Conservation (phyloP, 352 stramenopile genomes). For the Pythium phragmiticola region DNA sequence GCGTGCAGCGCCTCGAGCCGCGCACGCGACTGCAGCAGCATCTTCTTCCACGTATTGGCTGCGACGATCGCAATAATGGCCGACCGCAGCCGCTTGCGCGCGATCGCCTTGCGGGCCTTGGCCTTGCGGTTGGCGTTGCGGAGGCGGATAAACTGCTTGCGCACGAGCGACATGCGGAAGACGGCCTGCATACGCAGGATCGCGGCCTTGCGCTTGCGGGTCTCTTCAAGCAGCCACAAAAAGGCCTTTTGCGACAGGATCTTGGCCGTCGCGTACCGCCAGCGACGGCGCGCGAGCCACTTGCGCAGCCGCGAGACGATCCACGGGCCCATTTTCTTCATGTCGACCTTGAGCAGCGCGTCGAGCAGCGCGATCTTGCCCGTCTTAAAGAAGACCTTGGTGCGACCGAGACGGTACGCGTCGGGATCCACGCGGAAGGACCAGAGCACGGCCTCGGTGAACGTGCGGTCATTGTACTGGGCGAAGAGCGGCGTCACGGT, state of each 20-base stretch:
- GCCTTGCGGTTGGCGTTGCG: slow-evolving; percentile 70
- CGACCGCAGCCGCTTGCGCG: slow-evolving; percentile 69
- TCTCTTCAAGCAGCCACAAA: slow-evolving; percentile 77
- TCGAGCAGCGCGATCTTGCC: slow-evolving; percentile 78
- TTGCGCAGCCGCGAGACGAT: slow-evolving; percentile 68
- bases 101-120: slow-evolving; percentile 60
- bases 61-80: slow-evolving; percentile 65
- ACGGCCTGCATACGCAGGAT: slow-evolving; percentile 82
- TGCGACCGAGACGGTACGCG: slow-evolving; percentile 83
- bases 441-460: slow-evolving; percentile 84
- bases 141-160: slow-evolving; percentile 75
- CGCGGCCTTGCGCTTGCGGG: slow-evolving; percentile 65
- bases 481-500: slow-evolving; percentile 73
- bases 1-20: slow-evolving; percentile 36
- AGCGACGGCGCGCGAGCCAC: slow-evolving; percentile 69
- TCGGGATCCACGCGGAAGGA: slow-evolving; percentile 80
- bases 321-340: slow-evolving; percentile 49
- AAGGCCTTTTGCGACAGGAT: slow-evolving; percentile 83
- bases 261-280: slow-evolving; percentile 82
- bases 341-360: slow-evolving; percentile 79
- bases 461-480: slow-evolving; percentile 68
- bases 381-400: slow-evolving; percentile 72
- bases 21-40: slow-evolving; percentile 52
- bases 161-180: slow-evolving; percentile 84
- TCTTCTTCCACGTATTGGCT: slow-evolving; percentile 65